Evolutionary conservation across 78 protist species (phyloP).

Genomic region (Salpingoeca rosetta): DNA sequence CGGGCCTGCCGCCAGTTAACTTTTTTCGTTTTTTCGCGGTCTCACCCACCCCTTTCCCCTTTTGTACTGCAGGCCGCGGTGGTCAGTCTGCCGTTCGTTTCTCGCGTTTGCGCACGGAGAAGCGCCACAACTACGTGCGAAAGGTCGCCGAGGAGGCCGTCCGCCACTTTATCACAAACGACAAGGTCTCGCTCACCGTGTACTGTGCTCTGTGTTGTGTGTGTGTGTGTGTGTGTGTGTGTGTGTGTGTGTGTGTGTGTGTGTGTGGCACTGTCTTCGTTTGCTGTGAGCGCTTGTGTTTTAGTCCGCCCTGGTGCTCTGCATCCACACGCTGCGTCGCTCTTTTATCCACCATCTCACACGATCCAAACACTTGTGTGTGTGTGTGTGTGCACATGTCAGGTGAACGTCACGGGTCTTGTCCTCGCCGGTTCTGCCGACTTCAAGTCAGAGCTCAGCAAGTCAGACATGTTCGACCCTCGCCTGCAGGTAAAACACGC

Average conservation of each 20-base stretch:
- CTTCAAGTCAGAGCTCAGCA: conserved; percentile 87
- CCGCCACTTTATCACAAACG: conserved; percentile 86
- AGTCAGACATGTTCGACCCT: conserved; percentile 88
- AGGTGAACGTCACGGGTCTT: conserved; percentile 89
- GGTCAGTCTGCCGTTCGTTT: conserved; percentile 99
- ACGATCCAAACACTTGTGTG: no score
- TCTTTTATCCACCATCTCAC: no score
- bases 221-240: no score
- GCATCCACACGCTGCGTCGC: no score
- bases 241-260: no score
- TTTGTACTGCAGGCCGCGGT: conserved; percentile 73
- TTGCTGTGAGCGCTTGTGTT: not conserved
- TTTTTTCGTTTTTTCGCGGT: no score
- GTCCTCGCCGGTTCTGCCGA: conserved; percentile 99
- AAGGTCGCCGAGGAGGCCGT: conserved; percentile 92
- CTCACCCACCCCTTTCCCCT: no score
- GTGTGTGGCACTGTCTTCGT: no score
- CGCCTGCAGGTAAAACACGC: no score
- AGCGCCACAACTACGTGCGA: conserved; percentile 95
- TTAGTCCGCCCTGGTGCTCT: not conserved
- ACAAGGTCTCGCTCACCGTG: conserved; percentile 39
- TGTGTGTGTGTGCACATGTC: not conserved
- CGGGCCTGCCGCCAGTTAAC: no score
- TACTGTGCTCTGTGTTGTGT: no score
- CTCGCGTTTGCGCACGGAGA: conserved; percentile 96